Base-by-base conservation (phyloP, 2,329 filamentous ascomycete species). In the Botrytis galanthina region DNA sequence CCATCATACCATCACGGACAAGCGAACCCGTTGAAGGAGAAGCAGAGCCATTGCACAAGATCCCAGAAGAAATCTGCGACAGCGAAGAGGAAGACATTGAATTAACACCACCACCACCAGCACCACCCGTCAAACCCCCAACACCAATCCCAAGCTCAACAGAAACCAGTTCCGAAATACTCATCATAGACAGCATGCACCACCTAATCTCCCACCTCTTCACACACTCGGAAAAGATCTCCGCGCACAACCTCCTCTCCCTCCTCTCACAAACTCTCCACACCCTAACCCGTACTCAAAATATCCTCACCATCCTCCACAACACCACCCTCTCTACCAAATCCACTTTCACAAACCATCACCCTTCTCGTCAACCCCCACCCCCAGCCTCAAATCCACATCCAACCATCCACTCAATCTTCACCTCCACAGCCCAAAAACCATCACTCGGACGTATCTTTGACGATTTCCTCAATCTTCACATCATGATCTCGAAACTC, bases 101-200 rank as follows among this genome's bases (percentile, higher is more conserved):
- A 2, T 29, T 35, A 35, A n/a, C 46, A 20, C 39, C 60, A 6
- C 51, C 44, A 48, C 39, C 60, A 10, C 39, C 60, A 10, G 37
- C 20, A 48, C 46, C 67, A 9, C 29, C 39, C 1, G 68, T 37
- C 54, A 6, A 59, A 68, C 9, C 10, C 7, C 3, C 26, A 54
- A 10, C 22, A 35, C 48, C 20, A 12, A 42, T 37, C 32, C 68
- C 29, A 51, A 73, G n/a, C 18, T 62, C 72, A 29, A 64, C 54
- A 32, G 77, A 77, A 16, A 72, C 74, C 7, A 42, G 9, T 57
- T 46, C 60, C 12, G 84, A 85, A 72, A 80, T 90, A 57, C 83
- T 90, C 63, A 81, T 90, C 71, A 81, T 90, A 71, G 88, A 88
- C 12, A 86, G 88, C 80, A 85, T 88, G 78, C 86, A 86, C 3